A percentile compares a stretch with the other conserved stretches of the same genome.
Conservation (phyloP, 495 filamentous ascomycete genomes). For the Aspergillus cavernicola region DNA sequence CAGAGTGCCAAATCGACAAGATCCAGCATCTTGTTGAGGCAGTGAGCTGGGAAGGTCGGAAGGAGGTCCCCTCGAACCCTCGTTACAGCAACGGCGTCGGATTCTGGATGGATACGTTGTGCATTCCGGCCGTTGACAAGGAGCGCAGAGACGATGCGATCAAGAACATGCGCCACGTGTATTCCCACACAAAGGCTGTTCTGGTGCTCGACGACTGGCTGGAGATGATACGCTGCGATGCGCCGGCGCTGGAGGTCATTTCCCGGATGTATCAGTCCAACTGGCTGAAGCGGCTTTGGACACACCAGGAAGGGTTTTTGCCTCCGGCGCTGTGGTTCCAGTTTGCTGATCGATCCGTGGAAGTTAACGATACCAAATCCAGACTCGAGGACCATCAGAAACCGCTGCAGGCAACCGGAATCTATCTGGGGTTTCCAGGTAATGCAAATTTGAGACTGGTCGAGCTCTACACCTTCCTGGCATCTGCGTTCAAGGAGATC, state of each 20-base stretch:
- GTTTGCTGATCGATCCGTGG: neutral
- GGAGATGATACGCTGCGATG: neutral
- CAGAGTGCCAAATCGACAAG: constrained; percentile 6
- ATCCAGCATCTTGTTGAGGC: constrained; percentile 6
- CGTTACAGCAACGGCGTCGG: neutral
- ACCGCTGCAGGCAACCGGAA: neutral
- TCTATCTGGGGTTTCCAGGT: neutral
- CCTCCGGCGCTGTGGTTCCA: constrained; percentile 2
- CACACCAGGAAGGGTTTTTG: constrained; percentile 11
- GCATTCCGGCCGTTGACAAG: neutral
- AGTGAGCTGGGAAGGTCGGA: constrained; percentile 5
- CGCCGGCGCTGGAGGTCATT: constrained; percentile 3
- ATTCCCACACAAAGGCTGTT: neutral
- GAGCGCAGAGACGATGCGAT: neutral
- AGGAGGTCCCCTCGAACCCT: neutral
- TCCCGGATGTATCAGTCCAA: constrained; percentile 7
- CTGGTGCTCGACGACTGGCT: constrained; percentile 10
- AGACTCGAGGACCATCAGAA: neutral
- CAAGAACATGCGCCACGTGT: constrained; percentile 1
- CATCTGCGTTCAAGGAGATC: neutral
- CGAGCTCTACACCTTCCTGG: too few relatives aligned
- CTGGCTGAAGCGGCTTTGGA: constrained; percentile 10
- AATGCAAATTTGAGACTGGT: neutral
- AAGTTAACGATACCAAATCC: neutral
- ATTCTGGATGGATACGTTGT: constrained; percentile 13